Conservation (phyloP, 1,139 yeast genomes). For the Protomyces gravidus region DNA sequence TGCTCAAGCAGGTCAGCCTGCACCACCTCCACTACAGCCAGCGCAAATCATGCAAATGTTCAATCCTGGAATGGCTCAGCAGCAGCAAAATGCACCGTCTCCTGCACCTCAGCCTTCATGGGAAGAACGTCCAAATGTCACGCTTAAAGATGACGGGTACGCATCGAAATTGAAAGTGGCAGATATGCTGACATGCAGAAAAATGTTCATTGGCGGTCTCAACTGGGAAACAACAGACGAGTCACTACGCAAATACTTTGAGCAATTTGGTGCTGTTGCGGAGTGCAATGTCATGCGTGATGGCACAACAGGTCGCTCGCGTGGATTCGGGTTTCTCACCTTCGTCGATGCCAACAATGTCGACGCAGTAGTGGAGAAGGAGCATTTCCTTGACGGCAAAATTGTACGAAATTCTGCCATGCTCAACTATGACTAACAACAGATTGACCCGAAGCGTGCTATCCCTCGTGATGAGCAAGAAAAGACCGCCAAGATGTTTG, state of each 20-base stretch:
- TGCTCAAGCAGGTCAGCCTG: conserved; percentile 1
- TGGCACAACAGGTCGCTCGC: conserved; percentile 78
- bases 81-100: conserved; percentile 37
- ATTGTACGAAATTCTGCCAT: conserved; percentile 42
- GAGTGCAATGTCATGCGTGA: conserved; percentile 96
- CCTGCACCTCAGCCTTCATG: conserved; percentile 22
- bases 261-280: conserved; percentile 82
- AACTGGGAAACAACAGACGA: conserved; percentile 96
- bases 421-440: background rate
- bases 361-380: conserved; percentile 79
- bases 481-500: conserved; percentile 93
- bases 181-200: conserved; percentile 50
- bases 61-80: conserved; percentile 36
- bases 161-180: conserved; percentile 36
- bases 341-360: conserved; percentile 79
- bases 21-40: conserved; percentile 17
- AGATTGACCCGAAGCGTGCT: conserved; percentile 94
- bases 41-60: conserved; percentile 29
- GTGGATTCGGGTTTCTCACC: conserved; percentile 95
- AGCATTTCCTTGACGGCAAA: conserved; percentile 91
- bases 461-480: conserved; percentile 98
- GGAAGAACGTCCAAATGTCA: conserved; percentile 39
- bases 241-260: conserved; percentile 66
- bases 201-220: conserved; percentile 96
- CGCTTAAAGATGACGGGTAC: conserved; percentile 41